phyloP scores from a whole-genome alignment of 1,284 basidiomycete species.

The Cutaneotrichosporon spelunceum region DNA sequence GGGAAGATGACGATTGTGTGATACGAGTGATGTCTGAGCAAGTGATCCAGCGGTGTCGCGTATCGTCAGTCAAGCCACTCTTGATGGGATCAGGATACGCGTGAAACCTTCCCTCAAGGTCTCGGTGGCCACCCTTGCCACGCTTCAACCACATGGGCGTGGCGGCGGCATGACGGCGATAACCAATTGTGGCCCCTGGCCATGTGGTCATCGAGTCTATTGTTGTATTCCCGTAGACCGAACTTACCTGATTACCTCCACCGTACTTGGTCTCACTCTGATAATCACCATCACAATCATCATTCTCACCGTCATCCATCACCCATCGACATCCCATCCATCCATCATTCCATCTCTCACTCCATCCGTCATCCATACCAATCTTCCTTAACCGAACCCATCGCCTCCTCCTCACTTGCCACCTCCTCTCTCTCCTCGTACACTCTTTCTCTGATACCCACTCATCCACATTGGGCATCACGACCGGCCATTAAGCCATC shows the following conservation, averaged over 20 bases:
- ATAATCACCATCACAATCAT: not conserved
- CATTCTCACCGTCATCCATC: not conserved
- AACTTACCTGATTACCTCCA: not conserved
- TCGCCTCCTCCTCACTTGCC: not conserved
- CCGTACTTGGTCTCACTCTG: no score
- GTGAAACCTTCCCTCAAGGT: not conserved
- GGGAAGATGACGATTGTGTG: not conserved
- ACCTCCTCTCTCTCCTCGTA: not conserved
- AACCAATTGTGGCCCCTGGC: not conserved
- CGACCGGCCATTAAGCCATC: slow-evolving; percentile 2
- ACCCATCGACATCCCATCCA: not conserved
- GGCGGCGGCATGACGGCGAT: not conserved
- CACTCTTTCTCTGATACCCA: slow-evolving; percentile 1
- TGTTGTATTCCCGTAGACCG: no score
- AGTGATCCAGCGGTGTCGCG: not conserved
- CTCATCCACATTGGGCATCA: not conserved
- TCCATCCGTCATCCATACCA: not conserved
- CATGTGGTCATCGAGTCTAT: no score
- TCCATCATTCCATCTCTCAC: not conserved
- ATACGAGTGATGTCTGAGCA: not conserved
- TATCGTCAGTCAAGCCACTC: not conserved
- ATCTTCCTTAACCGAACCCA: not conserved
- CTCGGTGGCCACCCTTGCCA: no score
- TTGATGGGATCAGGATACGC: not conserved
- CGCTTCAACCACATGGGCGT: no score